Evolutionary conservation across 148 eudicot species (phyloP).

Genomic region (Rhododendron williamsianum): DNA sequence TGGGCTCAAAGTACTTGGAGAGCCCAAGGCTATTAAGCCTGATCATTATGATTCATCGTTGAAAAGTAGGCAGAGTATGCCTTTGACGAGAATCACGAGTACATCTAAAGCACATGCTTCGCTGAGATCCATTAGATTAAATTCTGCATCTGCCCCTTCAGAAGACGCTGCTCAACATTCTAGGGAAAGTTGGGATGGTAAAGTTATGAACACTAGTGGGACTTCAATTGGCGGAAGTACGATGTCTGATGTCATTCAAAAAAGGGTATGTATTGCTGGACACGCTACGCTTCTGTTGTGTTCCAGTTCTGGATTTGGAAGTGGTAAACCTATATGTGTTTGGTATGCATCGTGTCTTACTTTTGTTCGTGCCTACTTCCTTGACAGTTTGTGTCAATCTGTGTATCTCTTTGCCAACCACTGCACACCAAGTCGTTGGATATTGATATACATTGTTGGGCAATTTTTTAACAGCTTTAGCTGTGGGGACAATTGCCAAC

Average conservation of each 20-base stretch:
- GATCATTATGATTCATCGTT: slow-evolving; percentile 44
- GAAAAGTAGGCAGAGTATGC: slow-evolving; percentile 44
- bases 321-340: not conserved
- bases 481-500: not conserved
- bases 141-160: slow-evolving; percentile 30
- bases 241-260: slow-evolving; percentile 76
- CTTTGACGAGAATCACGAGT: slow-evolving; percentile 49
- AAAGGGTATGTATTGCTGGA: slow-evolving; percentile 32
- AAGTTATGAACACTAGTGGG: slow-evolving; percentile 34
- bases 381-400: not conserved
- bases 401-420: not conserved
- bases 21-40: slow-evolving; percentile 34
- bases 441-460: not conserved
- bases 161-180: slow-evolving; percentile 51
- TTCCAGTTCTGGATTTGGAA: not conserved
- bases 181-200: slow-evolving; percentile 55
- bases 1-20: slow-evolving; percentile 44
- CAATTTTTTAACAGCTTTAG: not conserved
- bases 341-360: not conserved
- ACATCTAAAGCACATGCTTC: slow-evolving; percentile 48
- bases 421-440: not conserved
- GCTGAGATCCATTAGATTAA: slow-evolving; percentile 40
- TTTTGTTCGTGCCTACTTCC: not conserved
- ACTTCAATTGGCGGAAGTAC: slow-evolving; percentile 39
- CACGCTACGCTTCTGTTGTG: not conserved